Percentiles rank a stretch among this genome's conserved stretches.
phyloP scores from a whole-genome alignment of 2,329 filamentous ascomycete species.

The Cytospora leucostoma region DNA sequence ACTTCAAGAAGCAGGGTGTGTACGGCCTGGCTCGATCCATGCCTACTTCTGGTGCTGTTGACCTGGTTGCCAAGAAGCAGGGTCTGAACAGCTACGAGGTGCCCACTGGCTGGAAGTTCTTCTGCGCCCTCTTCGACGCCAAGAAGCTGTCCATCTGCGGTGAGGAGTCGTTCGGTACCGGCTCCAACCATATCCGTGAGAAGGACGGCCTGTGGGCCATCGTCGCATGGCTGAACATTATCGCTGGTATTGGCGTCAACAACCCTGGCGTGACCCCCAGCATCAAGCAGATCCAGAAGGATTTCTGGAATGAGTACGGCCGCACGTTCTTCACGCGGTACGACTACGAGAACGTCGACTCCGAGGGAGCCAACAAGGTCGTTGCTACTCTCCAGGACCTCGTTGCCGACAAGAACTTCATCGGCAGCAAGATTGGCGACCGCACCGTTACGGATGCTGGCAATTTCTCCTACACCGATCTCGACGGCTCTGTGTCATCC shows the following conservation, averaged over 20 bases:
- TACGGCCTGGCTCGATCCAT: conserved; percentile 95
- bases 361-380: conserved; percentile 87
- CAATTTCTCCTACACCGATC: conserved; percentile 97
- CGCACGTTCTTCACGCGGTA: conserved; percentile 99
- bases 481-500: conserved; percentile 93
- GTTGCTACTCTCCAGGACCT: conserved; percentile 78
- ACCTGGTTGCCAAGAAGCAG: conserved; percentile 94
- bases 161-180: conserved; percentile 97
- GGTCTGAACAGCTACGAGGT: conserved; percentile 92
- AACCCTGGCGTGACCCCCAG: conserved; percentile 79
- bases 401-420: conserved; percentile 71
- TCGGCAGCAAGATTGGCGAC: conserved; percentile 77
- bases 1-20: conserved; percentile 97
- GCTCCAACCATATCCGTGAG: conserved; percentile 97
- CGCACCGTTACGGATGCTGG: conserved; percentile 87
- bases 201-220: conserved; percentile 99
- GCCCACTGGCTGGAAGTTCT: conserved; percentile 98
- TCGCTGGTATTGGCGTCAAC: conserved; percentile 86
- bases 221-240: conserved; percentile 97
- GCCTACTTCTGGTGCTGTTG: conserved; percentile 94
- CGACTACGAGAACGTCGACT: conserved; percentile 95
- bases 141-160: conserved; percentile 98
- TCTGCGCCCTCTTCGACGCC: conserved; percentile 92
- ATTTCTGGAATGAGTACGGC: conserved; percentile 96
- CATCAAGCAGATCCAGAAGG: conserved; percentile 93